A percentile compares a stretch with the other conserved stretches of the same genome.
Evolutionary conservation across 2,329 filamentous ascomycete species (phyloP).

Genomic region (Fusarium succisae): DNA sequence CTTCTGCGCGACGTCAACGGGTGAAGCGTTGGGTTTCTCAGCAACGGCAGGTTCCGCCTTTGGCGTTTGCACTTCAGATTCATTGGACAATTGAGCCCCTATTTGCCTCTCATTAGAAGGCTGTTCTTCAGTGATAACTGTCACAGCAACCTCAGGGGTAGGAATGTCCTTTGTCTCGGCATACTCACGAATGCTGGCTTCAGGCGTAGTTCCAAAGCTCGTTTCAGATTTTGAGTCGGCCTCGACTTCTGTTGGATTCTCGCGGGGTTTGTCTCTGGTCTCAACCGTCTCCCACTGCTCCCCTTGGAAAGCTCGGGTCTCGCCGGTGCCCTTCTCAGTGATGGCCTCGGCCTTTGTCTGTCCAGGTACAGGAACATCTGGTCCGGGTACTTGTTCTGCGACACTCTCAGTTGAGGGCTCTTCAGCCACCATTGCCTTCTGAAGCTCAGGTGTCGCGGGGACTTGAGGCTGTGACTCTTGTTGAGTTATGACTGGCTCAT

Average conservation of each 20-base stretch:
- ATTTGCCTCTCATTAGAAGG: neutral
- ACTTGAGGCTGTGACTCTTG: constrained; percentile 1
- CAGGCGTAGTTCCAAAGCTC: constrained; percentile 19
- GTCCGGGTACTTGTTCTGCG: neutral
- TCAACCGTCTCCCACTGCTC: constrained; percentile 28
- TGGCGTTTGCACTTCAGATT: constrained; percentile 18
- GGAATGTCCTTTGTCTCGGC: neutral
- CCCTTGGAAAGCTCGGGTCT: constrained; percentile 10
- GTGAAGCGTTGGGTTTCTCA: neutral
- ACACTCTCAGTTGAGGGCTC: neutral
- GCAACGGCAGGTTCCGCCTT: constrained; percentile 1
- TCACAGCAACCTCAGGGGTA: neutral
- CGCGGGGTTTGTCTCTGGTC: constrained; percentile 4
- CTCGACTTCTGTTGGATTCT: constrained; percentile 16
- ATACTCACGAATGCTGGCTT: constrained; percentile 22
- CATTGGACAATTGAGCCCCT: neutral
- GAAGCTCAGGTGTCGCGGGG: neutral
- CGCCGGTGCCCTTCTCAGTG: neutral
- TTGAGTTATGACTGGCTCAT: neutral
- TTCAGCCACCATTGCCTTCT: neutral
- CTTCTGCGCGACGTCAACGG: neutral
- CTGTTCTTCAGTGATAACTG: neutral
- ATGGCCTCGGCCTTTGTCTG: neutral
- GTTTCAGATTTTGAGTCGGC: constrained; percentile 33
- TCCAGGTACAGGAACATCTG: neutral